Evolutionary conservation across 768 basidiomycete genomes (phyloP).

Genomic region (Cystobasidium ongulense): DNA sequence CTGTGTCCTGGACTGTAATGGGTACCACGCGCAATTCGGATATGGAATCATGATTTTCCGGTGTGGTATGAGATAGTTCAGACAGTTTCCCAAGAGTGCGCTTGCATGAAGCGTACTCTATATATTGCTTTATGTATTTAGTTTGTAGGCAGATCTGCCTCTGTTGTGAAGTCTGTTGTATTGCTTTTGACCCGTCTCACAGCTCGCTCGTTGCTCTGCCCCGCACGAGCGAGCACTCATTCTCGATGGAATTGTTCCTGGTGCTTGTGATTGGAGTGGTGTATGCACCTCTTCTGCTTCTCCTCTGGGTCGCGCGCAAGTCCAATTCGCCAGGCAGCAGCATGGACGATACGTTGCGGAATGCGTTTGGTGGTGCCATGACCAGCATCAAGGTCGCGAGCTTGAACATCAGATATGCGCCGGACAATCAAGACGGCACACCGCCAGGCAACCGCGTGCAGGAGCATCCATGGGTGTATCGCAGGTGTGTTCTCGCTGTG

Average conservation of each 20-base stretch:
- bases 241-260: not conserved
- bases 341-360: not conserved
- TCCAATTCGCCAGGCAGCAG: not conserved
- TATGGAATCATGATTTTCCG: no score
- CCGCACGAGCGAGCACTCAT: not conserved
- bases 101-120: no score
- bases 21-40: no score
- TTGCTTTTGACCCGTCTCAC: no score
- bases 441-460: not conserved
- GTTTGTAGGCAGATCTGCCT: no score
- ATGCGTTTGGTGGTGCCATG: not conserved
- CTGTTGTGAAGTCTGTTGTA: no score
- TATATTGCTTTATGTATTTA: no score
- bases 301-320: not conserved
- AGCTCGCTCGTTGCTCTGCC: not conserved
- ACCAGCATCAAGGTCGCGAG: constrained; percentile 25
- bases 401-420: constrained; percentile 7
- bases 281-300: not conserved
- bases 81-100: no score
- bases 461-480: constrained; percentile 4
- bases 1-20: no score
- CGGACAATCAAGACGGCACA: not conserved
- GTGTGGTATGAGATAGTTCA: no score
- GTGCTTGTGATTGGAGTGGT: not conserved
- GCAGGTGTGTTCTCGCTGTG: not conserved